Evolutionary conservation across 1,139 yeast species (phyloP).

Genomic region (Tardiomyces digboiensis): DNA sequence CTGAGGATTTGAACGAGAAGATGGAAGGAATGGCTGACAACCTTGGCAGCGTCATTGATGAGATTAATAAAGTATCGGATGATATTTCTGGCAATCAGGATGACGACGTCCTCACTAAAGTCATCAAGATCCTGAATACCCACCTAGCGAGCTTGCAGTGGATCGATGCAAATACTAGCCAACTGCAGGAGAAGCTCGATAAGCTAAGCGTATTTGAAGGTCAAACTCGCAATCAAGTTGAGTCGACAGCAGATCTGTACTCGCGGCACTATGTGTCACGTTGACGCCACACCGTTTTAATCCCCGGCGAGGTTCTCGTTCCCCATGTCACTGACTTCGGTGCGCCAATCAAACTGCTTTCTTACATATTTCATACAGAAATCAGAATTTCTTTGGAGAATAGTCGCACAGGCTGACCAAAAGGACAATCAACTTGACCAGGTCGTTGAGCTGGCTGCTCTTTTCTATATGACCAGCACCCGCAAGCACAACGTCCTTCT

Average conservation of each 20-base stretch:
- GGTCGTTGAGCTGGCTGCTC: slow-evolving; percentile 14
- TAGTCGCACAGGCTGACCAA: slow-evolving; percentile 43
- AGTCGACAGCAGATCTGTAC: slow-evolving; percentile 4
- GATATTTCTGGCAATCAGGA: slow-evolving; percentile 56
- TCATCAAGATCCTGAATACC: slow-evolving; percentile 74
- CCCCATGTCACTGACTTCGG: too few species aligned
- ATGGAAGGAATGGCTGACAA: slow-evolving; percentile 69
- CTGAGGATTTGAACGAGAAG: slow-evolving; percentile 78
- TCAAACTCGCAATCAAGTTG: slow-evolving; percentile 13
- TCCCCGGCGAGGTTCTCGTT: too few species aligned
- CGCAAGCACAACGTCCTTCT: slow-evolving; percentile 27
- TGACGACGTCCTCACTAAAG: slow-evolving; percentile 43
- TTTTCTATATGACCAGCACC: too few species aligned
- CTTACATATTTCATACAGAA: background rate
- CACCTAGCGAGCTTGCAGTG: slow-evolving; percentile 88
- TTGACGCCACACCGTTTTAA: too few species aligned
- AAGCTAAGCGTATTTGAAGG: slow-evolving; percentile 21
- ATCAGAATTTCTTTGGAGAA: slow-evolving; percentile 2
- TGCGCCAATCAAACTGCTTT: too few species aligned
- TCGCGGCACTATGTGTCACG: background rate
- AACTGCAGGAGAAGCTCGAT: slow-evolving; percentile 56
- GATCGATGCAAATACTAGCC: slow-evolving; percentile 65
- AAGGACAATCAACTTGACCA: slow-evolving; percentile 48
- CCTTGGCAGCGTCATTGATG: slow-evolving; percentile 66
- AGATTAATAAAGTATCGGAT: slow-evolving; percentile 80